Evolutionary conservation across 2,329 filamentous ascomycete species (phyloP).

Genomic region (Aureobasidium sp.): DNA sequence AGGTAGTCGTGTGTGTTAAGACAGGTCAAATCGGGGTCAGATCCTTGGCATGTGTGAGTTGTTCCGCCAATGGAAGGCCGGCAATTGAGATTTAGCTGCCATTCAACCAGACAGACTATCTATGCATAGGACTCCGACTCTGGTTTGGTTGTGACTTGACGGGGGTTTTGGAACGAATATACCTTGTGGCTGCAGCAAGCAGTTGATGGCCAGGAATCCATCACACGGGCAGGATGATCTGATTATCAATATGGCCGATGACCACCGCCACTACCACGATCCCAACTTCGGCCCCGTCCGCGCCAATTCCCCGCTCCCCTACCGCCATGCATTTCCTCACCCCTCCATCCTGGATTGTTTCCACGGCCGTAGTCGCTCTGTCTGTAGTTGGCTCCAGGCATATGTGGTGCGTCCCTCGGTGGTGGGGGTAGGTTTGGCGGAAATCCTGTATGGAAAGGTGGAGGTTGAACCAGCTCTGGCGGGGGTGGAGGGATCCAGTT

Average conservation of each 20-base stretch:
- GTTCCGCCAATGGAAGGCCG: not conserved
- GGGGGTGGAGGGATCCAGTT: slow-evolving; percentile 6
- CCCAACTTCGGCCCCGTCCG: not conserved
- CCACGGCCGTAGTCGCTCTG: not conserved
- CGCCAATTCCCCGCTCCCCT: slow-evolving; percentile 4
- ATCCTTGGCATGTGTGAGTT: not conserved
- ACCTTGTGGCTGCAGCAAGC: no score
- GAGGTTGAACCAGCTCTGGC: not conserved
- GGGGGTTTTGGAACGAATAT: not conserved
- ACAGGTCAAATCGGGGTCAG: not conserved
- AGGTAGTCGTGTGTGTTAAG: not conserved
- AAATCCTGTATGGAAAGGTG: not conserved
- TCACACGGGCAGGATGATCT: not conserved
- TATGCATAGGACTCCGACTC: no score
- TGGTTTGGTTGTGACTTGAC: not conserved
- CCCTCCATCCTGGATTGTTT: not conserved
- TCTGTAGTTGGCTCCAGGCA: not conserved
- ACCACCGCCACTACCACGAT: not conserved
- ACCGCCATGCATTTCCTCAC: not conserved
- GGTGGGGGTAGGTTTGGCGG: not conserved
- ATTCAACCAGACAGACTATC: not conserved
- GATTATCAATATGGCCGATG: not conserved
- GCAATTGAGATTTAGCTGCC: not conserved
- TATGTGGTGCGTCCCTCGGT: not conserved
- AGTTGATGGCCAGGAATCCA: no score